Conservation (phyloP, 139 green algal genomes). For the Chlamydomonas sp. region DNA sequence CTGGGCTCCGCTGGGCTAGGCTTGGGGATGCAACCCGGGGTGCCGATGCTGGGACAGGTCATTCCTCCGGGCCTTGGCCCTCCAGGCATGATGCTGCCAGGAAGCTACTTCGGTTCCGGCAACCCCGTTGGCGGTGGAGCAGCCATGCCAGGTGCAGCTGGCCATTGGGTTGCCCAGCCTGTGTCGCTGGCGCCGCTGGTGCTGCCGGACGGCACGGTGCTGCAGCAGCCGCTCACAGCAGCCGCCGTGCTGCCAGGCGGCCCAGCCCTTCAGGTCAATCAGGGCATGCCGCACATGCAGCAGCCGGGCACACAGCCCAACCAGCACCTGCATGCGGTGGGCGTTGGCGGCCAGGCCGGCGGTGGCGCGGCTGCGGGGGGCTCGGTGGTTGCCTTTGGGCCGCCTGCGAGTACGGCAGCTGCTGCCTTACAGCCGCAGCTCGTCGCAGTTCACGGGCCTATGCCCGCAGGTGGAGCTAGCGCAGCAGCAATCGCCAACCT, state of each 20-base stretch:
- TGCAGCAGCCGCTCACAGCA: background rate
- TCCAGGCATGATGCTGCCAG: too few species aligned
- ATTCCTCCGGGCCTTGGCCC: too few species aligned
- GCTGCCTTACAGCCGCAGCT: background rate
- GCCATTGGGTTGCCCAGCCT: background rate
- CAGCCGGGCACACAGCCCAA: background rate
- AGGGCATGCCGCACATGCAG: background rate
- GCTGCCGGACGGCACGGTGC: background rate
- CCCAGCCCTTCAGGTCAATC: background rate
- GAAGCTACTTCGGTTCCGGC: too few species aligned
- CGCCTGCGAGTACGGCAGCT: background rate
- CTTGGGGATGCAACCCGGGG: too few species aligned
- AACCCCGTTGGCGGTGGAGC: too few species aligned
- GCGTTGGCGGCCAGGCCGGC: background rate
- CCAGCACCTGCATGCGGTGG: background rate
- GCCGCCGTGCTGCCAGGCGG: background rate
- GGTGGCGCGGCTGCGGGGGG: background rate
- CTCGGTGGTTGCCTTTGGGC: background rate
- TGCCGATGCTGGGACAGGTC: too few species aligned
- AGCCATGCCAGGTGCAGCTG: too few species aligned
- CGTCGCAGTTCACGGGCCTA: constrained; percentile 1
- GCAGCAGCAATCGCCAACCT: constrained; percentile 17
- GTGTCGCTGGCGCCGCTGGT: background rate
- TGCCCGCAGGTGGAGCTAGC: constrained; percentile 1
- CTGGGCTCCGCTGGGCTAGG: background rate